phyloP scores from a whole-genome alignment of 495 filamentous ascomycete species.

The Lepraria neglecta region DNA sequence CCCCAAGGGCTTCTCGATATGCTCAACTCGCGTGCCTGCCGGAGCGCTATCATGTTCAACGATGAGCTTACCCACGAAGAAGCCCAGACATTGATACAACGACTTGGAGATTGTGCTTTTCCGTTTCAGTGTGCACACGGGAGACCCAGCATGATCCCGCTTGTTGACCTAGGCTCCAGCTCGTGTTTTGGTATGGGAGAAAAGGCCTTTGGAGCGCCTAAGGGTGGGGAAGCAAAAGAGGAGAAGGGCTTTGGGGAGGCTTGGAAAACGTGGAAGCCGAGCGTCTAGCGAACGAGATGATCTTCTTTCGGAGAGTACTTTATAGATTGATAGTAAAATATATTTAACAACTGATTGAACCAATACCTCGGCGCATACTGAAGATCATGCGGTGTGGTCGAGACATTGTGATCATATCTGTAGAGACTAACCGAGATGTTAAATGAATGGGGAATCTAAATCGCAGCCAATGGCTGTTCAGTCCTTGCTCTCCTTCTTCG shows the following conservation, averaged over 20 bases:
- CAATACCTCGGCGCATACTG: too few relatives aligned
- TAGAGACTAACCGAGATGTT: too few relatives aligned
- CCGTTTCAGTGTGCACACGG: slow-evolving; percentile 94
- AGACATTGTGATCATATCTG: too few relatives aligned
- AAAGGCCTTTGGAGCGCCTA: not conserved
- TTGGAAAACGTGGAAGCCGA: slow-evolving; percentile 18
- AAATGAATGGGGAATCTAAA: too few relatives aligned
- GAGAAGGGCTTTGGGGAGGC: slow-evolving; percentile 14
- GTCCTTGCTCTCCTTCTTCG: too few relatives aligned
- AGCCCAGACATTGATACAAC: slow-evolving; percentile 56
- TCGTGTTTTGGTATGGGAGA: not conserved
- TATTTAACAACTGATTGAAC: not conserved
- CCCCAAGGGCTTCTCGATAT: slow-evolving; percentile 77
- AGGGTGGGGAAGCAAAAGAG: not conserved
- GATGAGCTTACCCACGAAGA: slow-evolving; percentile 61
- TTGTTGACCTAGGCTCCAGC: slow-evolving; percentile 50
- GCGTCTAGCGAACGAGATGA: not conserved
- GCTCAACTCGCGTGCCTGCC: slow-evolving; percentile 82
- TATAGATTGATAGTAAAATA: not conserved
- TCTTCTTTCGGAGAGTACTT: not conserved
- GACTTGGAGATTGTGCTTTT: slow-evolving; percentile 64
- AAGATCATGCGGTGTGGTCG: too few relatives aligned
- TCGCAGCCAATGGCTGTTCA: too few relatives aligned
- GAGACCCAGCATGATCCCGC: slow-evolving; percentile 67
- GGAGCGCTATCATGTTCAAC: slow-evolving; percentile 96